Conservation (phyloP, 768 basidiomycete genomes). For the Russula lepida region DNA sequence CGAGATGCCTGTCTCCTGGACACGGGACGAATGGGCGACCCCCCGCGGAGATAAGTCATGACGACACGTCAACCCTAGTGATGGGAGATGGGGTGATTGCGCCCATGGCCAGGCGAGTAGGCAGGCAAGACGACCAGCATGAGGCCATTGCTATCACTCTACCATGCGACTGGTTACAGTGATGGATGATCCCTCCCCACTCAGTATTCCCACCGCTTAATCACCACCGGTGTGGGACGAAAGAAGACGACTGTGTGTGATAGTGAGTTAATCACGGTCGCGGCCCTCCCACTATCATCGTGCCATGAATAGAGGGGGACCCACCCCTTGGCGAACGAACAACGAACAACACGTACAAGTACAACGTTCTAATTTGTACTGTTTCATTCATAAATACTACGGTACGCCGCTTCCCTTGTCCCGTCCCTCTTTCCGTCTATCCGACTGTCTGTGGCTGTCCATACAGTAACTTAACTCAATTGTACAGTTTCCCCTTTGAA, state of each 20-base stretch:
- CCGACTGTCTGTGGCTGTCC: background rate
- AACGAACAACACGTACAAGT: too few relatives aligned
- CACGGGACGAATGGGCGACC: too few relatives aligned
- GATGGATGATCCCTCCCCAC: background rate
- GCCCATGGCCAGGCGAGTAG: too few relatives aligned
- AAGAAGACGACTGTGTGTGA: background rate
- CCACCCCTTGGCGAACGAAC: background rate
- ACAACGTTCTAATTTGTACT: too few relatives aligned
- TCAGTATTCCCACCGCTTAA: background rate
- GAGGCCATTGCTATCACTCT: background rate
- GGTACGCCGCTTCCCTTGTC: background rate
- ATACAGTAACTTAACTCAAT: background rate
- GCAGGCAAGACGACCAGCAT: too few relatives aligned
- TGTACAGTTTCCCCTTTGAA: background rate
- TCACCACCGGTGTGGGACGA: background rate
- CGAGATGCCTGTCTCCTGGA: too few relatives aligned
- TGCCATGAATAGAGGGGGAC: background rate
- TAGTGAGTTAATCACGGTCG: background rate
- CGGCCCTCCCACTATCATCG: background rate
- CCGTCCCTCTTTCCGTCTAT: too few relatives aligned
- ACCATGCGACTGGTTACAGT: background rate
- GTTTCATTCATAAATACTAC: conserved; percentile 1
- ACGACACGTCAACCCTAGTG: too few relatives aligned
- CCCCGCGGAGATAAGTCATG: too few relatives aligned
- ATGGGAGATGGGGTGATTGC: too few relatives aligned